Percentiles rank a stretch among this genome's conserved stretches.
Evolutionary conservation across 2,329 filamentous ascomycete genomes (phyloP).

Genomic region (Fusarium subtropicale): DNA sequence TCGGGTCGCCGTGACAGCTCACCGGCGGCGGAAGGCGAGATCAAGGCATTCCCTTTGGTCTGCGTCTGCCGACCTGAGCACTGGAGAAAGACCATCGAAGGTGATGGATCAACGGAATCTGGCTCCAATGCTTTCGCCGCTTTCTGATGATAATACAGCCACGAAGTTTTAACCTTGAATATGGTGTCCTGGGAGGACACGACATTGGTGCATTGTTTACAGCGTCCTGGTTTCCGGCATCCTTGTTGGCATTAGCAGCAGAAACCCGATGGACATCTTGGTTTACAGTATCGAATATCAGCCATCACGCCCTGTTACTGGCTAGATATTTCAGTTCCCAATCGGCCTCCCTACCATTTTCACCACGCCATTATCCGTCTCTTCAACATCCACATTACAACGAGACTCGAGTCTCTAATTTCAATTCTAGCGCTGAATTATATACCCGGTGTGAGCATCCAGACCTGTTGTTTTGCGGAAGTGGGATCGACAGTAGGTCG

Average conservation of each 20-base stretch:
- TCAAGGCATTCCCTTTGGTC: conserved; percentile 97
- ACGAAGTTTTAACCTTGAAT: conserved; percentile 46
- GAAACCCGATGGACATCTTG: conserved; percentile 25
- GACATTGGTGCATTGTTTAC: conserved; percentile 51
- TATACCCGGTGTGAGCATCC: conserved; percentile 46
- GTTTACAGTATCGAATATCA: conserved; percentile 14
- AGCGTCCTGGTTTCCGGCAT: conserved; percentile 51
- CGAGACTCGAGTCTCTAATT: conserved; percentile 33
- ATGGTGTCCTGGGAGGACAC: conserved; percentile 39
- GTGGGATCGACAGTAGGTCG: conserved; percentile 27
- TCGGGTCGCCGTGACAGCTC: conserved; percentile 72
- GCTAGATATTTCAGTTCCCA: conserved; percentile 9
- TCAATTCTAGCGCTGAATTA: conserved; percentile 45
- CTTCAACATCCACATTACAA: conserved; percentile 26
- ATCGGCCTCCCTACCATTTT: conserved; percentile 3
- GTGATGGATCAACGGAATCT: conserved; percentile 78
- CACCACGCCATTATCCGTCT: conserved; percentile 7
- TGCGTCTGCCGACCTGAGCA: conserved; percentile 96
- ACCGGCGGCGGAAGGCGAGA: conserved; percentile 77
- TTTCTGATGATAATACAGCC: conserved; percentile 45
- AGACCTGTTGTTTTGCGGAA: conserved; percentile 34
- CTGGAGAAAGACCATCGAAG: conserved; percentile 96
- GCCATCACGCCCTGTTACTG: conserved; percentile 7
- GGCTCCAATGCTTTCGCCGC: conserved; percentile 58
- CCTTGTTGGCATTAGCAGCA: conserved; percentile 33